These are phyloP conservation scores for Lotmaria passim DNA, from an alignment of 208 protist species.

Conservation along the genomic window DNA sequence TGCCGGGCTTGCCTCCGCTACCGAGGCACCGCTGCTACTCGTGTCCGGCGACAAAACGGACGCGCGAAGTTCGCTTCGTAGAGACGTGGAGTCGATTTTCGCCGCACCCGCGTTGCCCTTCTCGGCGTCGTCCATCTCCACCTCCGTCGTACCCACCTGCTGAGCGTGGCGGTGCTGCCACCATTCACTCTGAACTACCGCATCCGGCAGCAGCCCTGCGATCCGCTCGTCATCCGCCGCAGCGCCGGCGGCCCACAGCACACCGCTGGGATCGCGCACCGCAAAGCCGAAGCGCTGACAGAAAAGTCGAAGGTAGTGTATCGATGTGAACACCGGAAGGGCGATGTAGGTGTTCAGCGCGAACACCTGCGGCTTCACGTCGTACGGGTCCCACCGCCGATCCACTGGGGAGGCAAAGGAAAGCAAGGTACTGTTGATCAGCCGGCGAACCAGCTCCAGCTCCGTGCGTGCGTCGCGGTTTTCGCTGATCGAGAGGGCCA, in stretches of 20 bases:
- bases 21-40: neutral
- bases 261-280: constrained; percentile 79
- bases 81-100: no score
- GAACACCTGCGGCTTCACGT: constrained; percentile 89
- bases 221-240: constrained; percentile 17
- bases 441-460: constrained; percentile 82
- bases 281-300: constrained; percentile 68
- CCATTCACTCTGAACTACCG: constrained; percentile 51
- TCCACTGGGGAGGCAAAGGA: constrained; percentile 83
- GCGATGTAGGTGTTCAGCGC: constrained; percentile 84
- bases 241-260: constrained; percentile 64
- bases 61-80: no score
- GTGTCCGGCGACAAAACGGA: neutral
- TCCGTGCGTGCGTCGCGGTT: constrained; percentile 81
- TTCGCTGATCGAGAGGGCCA: constrained; percentile 76
- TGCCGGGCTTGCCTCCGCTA: neutral
- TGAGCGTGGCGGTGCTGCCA: constrained; percentile 39
- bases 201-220: constrained; percentile 44
- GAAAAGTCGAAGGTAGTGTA: constrained; percentile 78
- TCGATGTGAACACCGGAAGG: constrained; percentile 87
- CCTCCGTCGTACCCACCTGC: constrained; percentile 12
- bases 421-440: constrained; percentile 72
- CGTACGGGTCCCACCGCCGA: constrained; percentile 80
- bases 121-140: neutral
- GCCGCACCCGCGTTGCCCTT: neutral